Evolutionary conservation across 208 protist species (phyloP), one percentile per base, ranked within the genome.

Genomic region (Trypanosoma lewisi): DNA sequence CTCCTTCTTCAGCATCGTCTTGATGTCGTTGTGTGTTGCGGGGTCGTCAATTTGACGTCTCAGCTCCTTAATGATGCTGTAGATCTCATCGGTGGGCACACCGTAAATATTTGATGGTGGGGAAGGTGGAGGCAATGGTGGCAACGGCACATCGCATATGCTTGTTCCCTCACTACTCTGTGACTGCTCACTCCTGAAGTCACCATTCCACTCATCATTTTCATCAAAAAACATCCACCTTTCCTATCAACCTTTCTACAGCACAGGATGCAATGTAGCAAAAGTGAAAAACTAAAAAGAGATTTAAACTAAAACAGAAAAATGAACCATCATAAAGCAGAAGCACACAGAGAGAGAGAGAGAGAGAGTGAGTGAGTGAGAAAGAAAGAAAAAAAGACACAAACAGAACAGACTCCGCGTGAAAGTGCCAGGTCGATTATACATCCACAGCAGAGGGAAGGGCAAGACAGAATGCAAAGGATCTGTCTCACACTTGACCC

Each of bases 61-160:
- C 42, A 93, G 70, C 62, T 87, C 77, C 42, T 62, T 72, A 33
- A 93, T 83, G 41, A 87, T 83, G 66, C 75, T 80, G 73, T 93
- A 93, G 19, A 89, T 72, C 36, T 89, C 86, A 4, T 65, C 50
- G 4, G 73, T 73, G 44, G 59, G 69, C 52, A 88, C 71, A 55
- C 76, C 86, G 44, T 85, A 63, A 7, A 93, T 70, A 11, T 73
- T 74, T 11, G 66, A 37, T 34, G 86, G 74, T 17, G 71, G 68
- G 44, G 70, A 44, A 34, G 78, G 77, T 4, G 80, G 78, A 6
- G 86, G 80, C 2, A 93, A 75, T 4, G 82, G 80, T 6, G 86
- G 82, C 39, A 89, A 73, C 0, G 69, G 60, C 59, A 75, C 53
- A 5, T 61, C 48, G 17, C 27, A 14, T n/a, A 70, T 33, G 47